Base-by-base conservation (phyloP, 2,329 filamentous ascomycete species). In the Penicillium sp. region DNA sequence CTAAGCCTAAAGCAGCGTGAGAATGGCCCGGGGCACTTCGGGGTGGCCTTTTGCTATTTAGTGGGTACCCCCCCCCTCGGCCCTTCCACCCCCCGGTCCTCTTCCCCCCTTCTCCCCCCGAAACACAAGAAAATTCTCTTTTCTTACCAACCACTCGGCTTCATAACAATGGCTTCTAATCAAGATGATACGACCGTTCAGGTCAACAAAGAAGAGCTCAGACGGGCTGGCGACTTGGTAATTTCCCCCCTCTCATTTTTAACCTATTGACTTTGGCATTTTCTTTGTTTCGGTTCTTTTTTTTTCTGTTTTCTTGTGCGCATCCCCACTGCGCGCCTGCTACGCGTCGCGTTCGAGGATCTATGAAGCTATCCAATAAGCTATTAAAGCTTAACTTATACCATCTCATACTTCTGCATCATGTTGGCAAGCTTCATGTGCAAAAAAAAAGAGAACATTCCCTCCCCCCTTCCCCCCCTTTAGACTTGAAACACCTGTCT, bases 181-280 rank as follows among this genome's bases (percentile, higher is more conserved):
- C 75, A 73, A 59, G 72, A 78, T 50, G 68, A 68, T 38, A 70
- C 66, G 62, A 70, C 70, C 41, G 68, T 77, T 40, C 67, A 72
- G 21, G 75, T 79, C 63, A 77, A 91, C 60, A 82, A 89, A 56
- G 87, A 91, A 57, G 88, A 90, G 74, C 93, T 93, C 73, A 83
- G 90, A 59, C 83, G 87, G 70, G 91, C 92, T 48, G 85, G 91
- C 69, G 91, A 95, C 73, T 87, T 86, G 72, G 91, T 95, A 87
- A 45, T 83, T 89, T 80, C 54, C 46, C 53, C 50, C 50, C 55
- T 56, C 62, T 54, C 58, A 21, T 41, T 41, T 11, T 27, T 46
- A 40, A 41, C 49, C 53, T 53, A 31, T 13, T 36, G 31, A 19
- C 10, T 50, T 44, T 54, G 13, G 15, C 58, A 52, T 60, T 44